Evolutionary conservation across 129 eudicot genomes (phyloP).

Genomic region (Cynara cardunculus): DNA sequence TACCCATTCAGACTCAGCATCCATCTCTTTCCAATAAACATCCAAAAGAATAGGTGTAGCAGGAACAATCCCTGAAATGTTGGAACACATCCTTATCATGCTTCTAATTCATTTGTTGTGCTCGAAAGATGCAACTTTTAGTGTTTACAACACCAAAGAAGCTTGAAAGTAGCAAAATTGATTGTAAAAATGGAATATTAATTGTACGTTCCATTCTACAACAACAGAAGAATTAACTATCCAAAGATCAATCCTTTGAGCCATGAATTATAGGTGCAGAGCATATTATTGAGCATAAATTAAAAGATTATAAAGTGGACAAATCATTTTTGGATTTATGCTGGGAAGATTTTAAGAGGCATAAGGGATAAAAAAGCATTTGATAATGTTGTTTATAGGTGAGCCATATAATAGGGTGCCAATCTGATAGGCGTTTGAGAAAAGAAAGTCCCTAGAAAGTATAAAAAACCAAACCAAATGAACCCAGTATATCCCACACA

Average conservation of each 20-base stretch:
- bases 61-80: conserved; percentile 78
- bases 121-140: neutral
- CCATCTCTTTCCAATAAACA: conserved; percentile 86
- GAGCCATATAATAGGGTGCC: neutral
- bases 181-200: neutral
- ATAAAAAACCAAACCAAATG: neutral
- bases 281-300: neutral
- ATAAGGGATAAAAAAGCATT: neutral
- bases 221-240: neutral
- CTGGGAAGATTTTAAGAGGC: neutral
- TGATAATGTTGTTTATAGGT: neutral
- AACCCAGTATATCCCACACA: neutral
- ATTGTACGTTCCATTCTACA: neutral
- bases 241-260: neutral
- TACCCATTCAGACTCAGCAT: conserved; percentile 94
- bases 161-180: neutral
- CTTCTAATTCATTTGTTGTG: conserved; percentile 3
- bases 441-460: neutral
- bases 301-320: neutral
- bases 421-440: neutral
- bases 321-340: neutral
- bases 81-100: conserved; percentile 5
- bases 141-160: neutral
- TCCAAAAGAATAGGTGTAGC: conserved; percentile 51
- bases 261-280: neutral